Percentiles rank a stretch among this genome's conserved stretches.
Conservation (phyloP, 2,329 filamentous ascomycete species). For the Taxawa tesnikishii region DNA sequence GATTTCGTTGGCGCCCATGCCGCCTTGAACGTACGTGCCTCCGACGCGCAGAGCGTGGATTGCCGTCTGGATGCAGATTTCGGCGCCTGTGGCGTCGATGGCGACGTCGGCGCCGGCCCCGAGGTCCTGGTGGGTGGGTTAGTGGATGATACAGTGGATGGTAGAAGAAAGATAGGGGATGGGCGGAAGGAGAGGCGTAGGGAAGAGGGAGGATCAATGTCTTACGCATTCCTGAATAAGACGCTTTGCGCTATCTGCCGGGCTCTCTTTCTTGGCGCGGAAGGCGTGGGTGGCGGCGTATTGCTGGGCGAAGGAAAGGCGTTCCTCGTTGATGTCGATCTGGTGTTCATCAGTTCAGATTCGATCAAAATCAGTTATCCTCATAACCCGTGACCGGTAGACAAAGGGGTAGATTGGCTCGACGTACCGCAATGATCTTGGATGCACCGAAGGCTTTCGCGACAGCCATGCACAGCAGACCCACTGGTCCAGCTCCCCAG, state of each 20-base stretch:
- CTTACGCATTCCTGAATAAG: constrained; percentile 27
- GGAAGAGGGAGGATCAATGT: too few relatives aligned
- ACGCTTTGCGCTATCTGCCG: constrained; percentile 24
- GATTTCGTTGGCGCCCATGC: constrained; percentile 38
- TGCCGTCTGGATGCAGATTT: constrained; percentile 36
- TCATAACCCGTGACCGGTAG: too few relatives aligned
- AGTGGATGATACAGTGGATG: too few relatives aligned
- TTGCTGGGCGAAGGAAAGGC: constrained; percentile 64
- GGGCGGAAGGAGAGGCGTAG: too few relatives aligned
- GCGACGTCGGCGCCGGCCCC: constrained; percentile 37
- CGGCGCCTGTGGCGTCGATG: constrained; percentile 36
- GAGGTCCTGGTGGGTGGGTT: too few relatives aligned
- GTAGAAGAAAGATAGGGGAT: too few relatives aligned
- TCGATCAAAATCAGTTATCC: too few relatives aligned
- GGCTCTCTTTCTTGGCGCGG: constrained; percentile 18
- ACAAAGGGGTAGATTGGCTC: too few relatives aligned
- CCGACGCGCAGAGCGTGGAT: constrained; percentile 33
- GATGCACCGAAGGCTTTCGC: constrained; percentile 74
- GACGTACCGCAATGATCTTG: constrained; percentile 75
- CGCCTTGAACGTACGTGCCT: constrained; percentile 38
- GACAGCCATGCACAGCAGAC: constrained; percentile 76
- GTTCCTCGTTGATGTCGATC: constrained; percentile 69
- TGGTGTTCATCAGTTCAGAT: too few relatives aligned
- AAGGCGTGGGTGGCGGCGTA: constrained; percentile 32
- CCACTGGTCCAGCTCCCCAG: constrained; percentile 48